A percentile compares a stretch with the other conserved stretches of the same genome.
Conservation (phyloP, 2,329 filamentous ascomycete species). For the Trichophyton schoenleinii region DNA sequence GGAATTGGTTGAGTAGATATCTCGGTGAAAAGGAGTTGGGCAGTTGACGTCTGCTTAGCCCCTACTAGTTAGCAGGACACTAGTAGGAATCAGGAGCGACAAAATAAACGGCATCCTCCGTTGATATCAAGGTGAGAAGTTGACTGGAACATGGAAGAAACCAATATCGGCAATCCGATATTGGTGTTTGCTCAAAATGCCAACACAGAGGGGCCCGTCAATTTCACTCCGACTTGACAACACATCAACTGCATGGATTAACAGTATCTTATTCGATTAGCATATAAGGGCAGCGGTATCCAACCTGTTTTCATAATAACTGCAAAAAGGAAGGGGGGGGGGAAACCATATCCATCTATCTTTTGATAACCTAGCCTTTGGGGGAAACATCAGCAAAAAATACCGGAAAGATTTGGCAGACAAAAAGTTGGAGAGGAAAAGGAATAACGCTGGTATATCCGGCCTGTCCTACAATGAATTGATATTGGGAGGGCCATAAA, state of each 20-base stretch:
- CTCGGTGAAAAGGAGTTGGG: background rate
- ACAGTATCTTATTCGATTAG: background rate
- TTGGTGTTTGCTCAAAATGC: background rate
- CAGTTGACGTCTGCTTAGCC: background rate
- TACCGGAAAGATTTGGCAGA: background rate
- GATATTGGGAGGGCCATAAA: background rate
- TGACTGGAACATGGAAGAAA: background rate
- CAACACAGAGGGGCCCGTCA: background rate
- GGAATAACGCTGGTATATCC: background rate
- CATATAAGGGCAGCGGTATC: background rate
- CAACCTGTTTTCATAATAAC: background rate
- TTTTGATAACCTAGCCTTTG: conserved; percentile 1
- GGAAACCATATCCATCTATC: background rate
- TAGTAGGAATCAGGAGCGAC: background rate
- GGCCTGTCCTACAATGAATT: background rate
- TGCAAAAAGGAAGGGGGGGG: background rate
- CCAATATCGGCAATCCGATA: background rate
- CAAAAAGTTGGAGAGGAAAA: background rate
- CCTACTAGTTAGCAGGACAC: background rate
- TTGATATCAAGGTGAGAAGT: background rate
- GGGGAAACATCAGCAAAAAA: background rate
- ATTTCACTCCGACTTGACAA: background rate
- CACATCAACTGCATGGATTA: background rate
- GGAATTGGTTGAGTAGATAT: background rate
- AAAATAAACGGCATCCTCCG: background rate